A percentile compares a stretch with the other conserved stretches of the same genome.
These are phyloP conservation scores for Lyophyllum shimeji DNA, from an alignment of 768 basidiomycete genomes.

Conservation along the genomic window DNA sequence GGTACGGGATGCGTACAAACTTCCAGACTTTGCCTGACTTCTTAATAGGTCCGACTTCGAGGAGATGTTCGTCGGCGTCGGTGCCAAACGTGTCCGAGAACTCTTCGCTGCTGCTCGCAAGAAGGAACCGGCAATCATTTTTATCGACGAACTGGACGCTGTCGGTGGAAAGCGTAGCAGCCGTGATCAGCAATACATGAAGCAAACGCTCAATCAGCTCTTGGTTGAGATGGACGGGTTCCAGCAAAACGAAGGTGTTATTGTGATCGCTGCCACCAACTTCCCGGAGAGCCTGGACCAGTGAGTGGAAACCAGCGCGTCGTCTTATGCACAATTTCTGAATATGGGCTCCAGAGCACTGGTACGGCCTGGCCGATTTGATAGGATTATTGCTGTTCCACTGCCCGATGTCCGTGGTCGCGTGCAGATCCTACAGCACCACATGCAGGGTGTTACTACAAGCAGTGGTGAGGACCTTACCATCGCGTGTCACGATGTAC, in stretches of 20 bases:
- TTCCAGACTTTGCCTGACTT: slow-evolving; percentile 6
- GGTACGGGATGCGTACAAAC: slow-evolving; percentile 41
- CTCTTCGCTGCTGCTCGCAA: slow-evolving; percentile 93
- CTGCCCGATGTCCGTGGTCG: slow-evolving; percentile 94
- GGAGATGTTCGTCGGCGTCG: slow-evolving; percentile 96
- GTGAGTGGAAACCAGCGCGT: slow-evolving; percentile 40
- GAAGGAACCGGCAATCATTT: slow-evolving; percentile 95
- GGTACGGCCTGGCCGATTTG: slow-evolving; percentile 95
- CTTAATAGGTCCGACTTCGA: slow-evolving; percentile 85
- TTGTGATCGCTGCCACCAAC: slow-evolving; percentile 97
- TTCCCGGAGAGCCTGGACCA: slow-evolving; percentile 93
- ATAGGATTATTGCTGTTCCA: slow-evolving; percentile 88
- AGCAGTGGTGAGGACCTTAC: slow-evolving; percentile 43
- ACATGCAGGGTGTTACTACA: slow-evolving; percentile 78
- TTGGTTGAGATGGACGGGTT: slow-evolving; percentile 98
- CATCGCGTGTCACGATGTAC: slow-evolving; percentile 4
- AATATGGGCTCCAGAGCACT: slow-evolving; percentile 64
- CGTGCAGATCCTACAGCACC: slow-evolving; percentile 89
- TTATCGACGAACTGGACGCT: slow-evolving; percentile 96
- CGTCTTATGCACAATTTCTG: slow-evolving; percentile 3
- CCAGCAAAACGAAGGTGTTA: slow-evolving; percentile 88
- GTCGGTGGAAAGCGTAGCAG: slow-evolving; percentile 87
- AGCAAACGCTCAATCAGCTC: slow-evolving; percentile 94
- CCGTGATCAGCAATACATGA: slow-evolving; percentile 86
- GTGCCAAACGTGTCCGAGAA: slow-evolving; percentile 93